phyloP scores from a whole-genome alignment of 2,329 filamentous ascomycete species.

The Colletotrichum sp. region DNA sequence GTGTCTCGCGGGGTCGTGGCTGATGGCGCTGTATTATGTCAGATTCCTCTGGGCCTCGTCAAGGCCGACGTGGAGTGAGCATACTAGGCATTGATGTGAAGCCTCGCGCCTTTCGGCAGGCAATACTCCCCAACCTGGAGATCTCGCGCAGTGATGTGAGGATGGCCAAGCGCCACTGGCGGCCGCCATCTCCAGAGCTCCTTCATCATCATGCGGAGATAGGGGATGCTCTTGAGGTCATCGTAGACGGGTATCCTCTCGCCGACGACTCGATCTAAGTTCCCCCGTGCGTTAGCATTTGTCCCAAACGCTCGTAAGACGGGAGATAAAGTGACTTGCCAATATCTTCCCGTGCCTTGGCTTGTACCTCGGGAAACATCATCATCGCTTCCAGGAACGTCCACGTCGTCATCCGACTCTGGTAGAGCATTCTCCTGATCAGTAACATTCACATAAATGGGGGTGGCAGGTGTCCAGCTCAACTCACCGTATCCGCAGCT shows the following conservation, averaged over 20 bases:
- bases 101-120: neutral
- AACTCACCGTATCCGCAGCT: neutral
- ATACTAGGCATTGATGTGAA: constrained; percentile 1
- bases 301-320: neutral
- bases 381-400: neutral
- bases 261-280: neutral
- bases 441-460: neutral
- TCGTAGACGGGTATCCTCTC: neutral
- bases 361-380: neutral
- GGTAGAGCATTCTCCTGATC: neutral
- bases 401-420: constrained; percentile 4
- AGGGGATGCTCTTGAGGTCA: neutral
- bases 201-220: neutral
- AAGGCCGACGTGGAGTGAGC: too few species aligned
- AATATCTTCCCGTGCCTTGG: neutral
- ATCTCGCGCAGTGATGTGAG: neutral
- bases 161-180: neutral
- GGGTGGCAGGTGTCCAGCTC: accelerated
- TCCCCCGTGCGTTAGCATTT: neutral
- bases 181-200: constrained; percentile 2
- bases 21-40: neutral
- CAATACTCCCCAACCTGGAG: neutral
- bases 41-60: too few species aligned
- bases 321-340: neutral
- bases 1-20: neutral